Conservation (phyloP, 768 basidiomycete species). For the Panaeolus papilionaceus region DNA sequence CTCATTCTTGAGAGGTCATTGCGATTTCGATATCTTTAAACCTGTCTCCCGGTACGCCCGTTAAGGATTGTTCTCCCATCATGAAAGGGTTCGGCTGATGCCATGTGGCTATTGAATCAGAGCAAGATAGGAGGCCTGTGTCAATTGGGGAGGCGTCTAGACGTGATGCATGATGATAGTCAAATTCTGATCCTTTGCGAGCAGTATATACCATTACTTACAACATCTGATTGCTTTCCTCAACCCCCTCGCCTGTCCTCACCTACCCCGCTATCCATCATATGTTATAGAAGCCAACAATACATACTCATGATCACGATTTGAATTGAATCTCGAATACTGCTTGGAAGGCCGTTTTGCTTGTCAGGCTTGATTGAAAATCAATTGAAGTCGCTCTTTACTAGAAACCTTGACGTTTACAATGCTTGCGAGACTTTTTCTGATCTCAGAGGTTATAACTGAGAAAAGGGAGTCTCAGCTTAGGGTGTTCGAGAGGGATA, state of each 20-base stretch:
- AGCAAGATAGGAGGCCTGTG: background rate
- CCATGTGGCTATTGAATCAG: constrained; percentile 2
- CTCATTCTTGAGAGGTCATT: background rate
- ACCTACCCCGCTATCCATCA: background rate
- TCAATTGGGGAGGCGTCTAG: background rate
- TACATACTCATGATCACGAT: background rate
- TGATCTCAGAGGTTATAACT: background rate
- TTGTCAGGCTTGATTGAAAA: too few relatives aligned
- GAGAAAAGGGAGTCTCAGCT: too few relatives aligned
- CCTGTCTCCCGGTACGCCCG: background rate
- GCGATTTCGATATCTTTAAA: background rate
- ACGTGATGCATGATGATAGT: constrained; percentile 1
- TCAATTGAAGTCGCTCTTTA: too few relatives aligned
- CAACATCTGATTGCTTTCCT: background rate
- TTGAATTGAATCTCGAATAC: background rate
- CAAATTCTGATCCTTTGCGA: background rate
- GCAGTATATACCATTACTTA: background rate
- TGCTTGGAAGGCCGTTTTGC: too few relatives aligned
- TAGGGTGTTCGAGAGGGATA: too few relatives aligned
- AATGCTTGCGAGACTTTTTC: background rate
- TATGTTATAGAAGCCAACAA: background rate
- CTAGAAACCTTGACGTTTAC: background rate
- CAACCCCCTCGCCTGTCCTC: background rate
- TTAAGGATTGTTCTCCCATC: background rate
- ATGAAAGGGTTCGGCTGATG: background rate